phyloP scores from a whole-genome alignment of 2,329 filamentous ascomycete genomes.

The Pseudocercospora musae region DNA sequence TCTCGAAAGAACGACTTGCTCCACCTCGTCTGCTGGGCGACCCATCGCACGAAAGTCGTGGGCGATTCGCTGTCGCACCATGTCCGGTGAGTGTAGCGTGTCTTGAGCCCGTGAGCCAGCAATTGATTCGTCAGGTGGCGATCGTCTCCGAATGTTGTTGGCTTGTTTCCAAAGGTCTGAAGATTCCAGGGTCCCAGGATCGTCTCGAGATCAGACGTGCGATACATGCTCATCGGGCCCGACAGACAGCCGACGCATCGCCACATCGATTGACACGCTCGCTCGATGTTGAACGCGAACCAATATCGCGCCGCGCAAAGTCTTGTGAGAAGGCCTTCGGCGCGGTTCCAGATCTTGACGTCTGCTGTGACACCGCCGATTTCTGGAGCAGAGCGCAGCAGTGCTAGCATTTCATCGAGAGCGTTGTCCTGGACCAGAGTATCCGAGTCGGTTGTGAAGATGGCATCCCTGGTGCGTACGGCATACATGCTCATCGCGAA shows the following conservation, averaged over 20 bases:
- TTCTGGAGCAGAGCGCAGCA: background rate
- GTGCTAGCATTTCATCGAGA: constrained; percentile 2
- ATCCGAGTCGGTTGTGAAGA: constrained; percentile 6
- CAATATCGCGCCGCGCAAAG: constrained; percentile 8
- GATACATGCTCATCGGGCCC: constrained; percentile 6
- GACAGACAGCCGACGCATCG: constrained; percentile 6
- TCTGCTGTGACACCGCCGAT: constrained; percentile 9
- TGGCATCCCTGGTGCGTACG: background rate
- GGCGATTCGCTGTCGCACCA: constrained; percentile 12
- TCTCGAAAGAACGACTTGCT: constrained; percentile 10
- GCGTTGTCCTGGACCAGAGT: background rate
- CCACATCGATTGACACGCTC: constrained; percentile 6
- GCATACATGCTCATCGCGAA: background rate
- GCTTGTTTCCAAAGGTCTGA: constrained; percentile 5
- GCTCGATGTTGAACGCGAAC: constrained; percentile 8
- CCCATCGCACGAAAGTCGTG: constrained; percentile 7
- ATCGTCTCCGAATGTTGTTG: constrained; percentile 2
- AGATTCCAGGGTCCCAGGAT: constrained; percentile 4
- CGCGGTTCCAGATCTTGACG: constrained; percentile 10
- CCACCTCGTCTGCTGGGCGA: constrained; percentile 9
- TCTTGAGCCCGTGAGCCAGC: background rate
- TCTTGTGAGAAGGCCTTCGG: constrained; percentile 7
- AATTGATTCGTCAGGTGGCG: constrained; percentile 6
- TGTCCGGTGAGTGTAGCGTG: constrained; percentile 7
- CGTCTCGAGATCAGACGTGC: constrained; percentile 4